Conservation (phyloP, 2,329 filamentous ascomycete species). For the Blastomyces percursus region DNA sequence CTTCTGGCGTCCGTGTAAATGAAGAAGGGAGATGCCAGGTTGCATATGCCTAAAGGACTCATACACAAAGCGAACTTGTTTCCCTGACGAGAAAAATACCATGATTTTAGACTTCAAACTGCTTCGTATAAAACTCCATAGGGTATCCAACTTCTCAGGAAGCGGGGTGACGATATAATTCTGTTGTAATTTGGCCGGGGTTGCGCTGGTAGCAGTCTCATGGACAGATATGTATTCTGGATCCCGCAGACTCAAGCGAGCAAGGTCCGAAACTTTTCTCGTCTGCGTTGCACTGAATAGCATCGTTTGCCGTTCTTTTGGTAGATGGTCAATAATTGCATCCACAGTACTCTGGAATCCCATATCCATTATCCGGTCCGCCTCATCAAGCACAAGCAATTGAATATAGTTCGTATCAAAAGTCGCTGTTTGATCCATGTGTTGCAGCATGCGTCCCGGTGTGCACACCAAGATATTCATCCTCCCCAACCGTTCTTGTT, state of each 20-base stretch:
- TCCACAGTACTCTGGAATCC: slow-evolving; percentile 86
- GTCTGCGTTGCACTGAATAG: slow-evolving; percentile 96
- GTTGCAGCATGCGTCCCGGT: slow-evolving; percentile 87
- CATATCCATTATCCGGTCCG: slow-evolving; percentile 95
- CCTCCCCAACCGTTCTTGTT: slow-evolving; percentile 68
- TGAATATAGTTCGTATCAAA: slow-evolving; percentile 86
- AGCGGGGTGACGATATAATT: slow-evolving; percentile 82
- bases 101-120: slow-evolving; percentile 92
- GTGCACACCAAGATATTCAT: slow-evolving; percentile 99
- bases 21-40: slow-evolving; percentile 83
- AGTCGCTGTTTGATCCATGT: slow-evolving; percentile 83
- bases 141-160: slow-evolving; percentile 76
- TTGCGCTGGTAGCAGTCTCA: slow-evolving; percentile 66
- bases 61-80: slow-evolving; percentile 93
- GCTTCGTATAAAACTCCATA: slow-evolving; percentile 84
- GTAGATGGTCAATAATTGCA: slow-evolving; percentile 84
- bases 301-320: slow-evolving; percentile 74
- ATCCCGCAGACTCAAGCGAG: slow-evolving; percentile 73
- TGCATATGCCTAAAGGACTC: slow-evolving; percentile 88
- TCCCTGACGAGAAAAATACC: slow-evolving; percentile 88
- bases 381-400: slow-evolving; percentile 88
- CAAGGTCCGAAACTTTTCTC: slow-evolving; percentile 83
- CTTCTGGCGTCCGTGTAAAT: slow-evolving; percentile 89
- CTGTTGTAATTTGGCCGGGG: slow-evolving; percentile 74
- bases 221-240: slow-evolving; percentile 95